Evolutionary conservation across 1,284 basidiomycete genomes (phyloP), one percentile per base, ranked within the genome.

Genomic region (Amylostereum chailletii): DNA sequence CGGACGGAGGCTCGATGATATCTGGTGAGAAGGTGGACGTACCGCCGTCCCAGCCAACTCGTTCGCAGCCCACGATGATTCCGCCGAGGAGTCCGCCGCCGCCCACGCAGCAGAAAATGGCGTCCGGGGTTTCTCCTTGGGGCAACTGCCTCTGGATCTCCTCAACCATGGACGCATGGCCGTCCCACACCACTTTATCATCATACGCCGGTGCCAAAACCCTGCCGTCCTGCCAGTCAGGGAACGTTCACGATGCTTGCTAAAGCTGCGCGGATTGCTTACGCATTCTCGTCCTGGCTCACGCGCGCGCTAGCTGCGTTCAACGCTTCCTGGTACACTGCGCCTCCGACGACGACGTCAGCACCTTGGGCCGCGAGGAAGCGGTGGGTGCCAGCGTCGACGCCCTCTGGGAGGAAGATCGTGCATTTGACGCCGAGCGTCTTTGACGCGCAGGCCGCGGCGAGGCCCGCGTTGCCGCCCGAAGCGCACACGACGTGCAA

Each of bases 51-150:
- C 86, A 88, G 11, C 74, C 76, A 0, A 74, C 70, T 1, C 62
- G 62, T 53, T 71, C 71, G 55, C 83, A 86, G 4, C 85, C 86
- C 5, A 71, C 62, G 36, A 89, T 76, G 40, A 87, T 65, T 0
- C 86, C 86, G 10, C 80, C 83, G 2, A 86, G 64, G 1, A 89
- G 66, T 0, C 86, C 85, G 1, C 74, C 85, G 0, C 86, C 85
- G 30, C 86, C 86, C 6, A 88, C 83, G 49, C 81, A 82, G 56
- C 86, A 88, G 53, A 89, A 77, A 41, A 89, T 80, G 1, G 83
- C 84, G 53, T 82, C 77, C 2, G 86, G 86, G 56, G 74, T 76
- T 5, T 42, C 51, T 0, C 51, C 58, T 4, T 43, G 38, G 2
- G 65, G 63, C 2, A 87, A 64, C 55, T 86, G 82, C 10, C 58